A percentile compares a stretch with the other conserved stretches of the same genome.
These are phyloP conservation scores for Pseudisothecium myosuroides DNA, from an alignment of 225 moss, liverwort and hornwort genomes.

Conservation along the genomic window DNA sequence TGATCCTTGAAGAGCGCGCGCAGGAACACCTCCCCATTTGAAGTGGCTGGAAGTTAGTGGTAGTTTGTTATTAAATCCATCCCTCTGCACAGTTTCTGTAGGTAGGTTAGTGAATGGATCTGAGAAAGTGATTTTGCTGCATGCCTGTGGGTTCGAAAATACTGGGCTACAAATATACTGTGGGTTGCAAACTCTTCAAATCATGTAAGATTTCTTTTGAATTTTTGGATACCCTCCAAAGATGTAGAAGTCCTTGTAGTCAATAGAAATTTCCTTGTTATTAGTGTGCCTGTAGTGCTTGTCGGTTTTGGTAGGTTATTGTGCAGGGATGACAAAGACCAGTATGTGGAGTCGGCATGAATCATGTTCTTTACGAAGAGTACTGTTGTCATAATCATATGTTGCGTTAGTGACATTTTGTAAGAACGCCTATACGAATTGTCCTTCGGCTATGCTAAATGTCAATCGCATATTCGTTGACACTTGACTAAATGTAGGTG, in stretches of 20 bases:
- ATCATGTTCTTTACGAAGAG: no score
- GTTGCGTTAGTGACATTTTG: no score
- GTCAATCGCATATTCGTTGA: not conserved
- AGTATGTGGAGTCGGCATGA: not conserved
- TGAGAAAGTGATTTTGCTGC: not conserved
- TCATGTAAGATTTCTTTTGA: not conserved
- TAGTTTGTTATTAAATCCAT: not conserved
- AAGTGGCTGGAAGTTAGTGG: not conserved
- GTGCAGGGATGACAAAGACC: not conserved
- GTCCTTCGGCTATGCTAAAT: not conserved
- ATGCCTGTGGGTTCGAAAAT: not conserved
- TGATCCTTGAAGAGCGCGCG: conserved; percentile 1
- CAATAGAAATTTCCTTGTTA: no score
- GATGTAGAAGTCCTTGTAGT: not conserved
- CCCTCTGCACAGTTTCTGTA: not conserved
- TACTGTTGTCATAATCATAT: not conserved
- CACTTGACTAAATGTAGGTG: not conserved
- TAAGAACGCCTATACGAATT: no score
- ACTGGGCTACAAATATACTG: not conserved
- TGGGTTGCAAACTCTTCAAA: not conserved
- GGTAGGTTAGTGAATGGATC: not conserved
- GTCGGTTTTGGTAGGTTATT: not conserved
- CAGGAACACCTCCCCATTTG: conserved; percentile 10
- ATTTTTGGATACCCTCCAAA: not conserved
- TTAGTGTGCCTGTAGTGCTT: not conserved